phyloP scores from a whole-genome alignment of 148 eudicot species.

The Beta vulgaris region DNA sequence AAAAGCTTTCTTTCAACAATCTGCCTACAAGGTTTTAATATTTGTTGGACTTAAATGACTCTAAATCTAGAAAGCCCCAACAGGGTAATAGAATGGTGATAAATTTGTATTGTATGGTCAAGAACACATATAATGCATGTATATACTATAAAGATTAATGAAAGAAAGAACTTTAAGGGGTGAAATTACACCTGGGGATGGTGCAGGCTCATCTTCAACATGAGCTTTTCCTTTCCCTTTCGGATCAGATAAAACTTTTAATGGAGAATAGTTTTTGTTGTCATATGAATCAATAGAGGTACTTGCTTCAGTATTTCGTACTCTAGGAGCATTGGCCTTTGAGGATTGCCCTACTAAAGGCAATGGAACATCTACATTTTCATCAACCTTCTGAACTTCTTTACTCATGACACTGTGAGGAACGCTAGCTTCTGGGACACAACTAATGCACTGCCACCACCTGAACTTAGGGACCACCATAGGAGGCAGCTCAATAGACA shows the following conservation, averaged over 20 bases:
- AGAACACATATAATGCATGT: not conserved
- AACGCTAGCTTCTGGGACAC: conserved; percentile 17
- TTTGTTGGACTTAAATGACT: not conserved
- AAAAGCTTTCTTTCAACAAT: too few species aligned
- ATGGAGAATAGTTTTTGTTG: conserved; percentile 18
- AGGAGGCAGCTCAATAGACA: conserved; percentile 41
- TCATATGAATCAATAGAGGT: conserved; percentile 24
- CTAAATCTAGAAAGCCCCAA: not conserved
- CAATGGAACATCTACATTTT: conserved; percentile 3
- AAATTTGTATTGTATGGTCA: not conserved
- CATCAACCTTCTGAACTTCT: conserved; percentile 20
- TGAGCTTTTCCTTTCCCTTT: conserved; percentile 35
- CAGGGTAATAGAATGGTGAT: not conserved
- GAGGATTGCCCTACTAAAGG: conserved; percentile 17
- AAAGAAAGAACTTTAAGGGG: not conserved
- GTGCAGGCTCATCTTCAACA: conserved; percentile 17
- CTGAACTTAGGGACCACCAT: conserved; percentile 46
- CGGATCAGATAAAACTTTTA: not conserved
- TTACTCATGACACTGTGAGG: not conserved
- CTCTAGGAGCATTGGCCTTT: conserved; percentile 6
- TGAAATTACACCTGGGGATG: conserved; percentile 18
- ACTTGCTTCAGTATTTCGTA: conserved; percentile 24
- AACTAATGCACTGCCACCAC: conserved; percentile 54
- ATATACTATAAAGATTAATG: not conserved
- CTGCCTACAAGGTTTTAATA: not conserved